Conservation (phyloP, 352 stramenopile genomes). For the Phytophthora melonis region DNA sequence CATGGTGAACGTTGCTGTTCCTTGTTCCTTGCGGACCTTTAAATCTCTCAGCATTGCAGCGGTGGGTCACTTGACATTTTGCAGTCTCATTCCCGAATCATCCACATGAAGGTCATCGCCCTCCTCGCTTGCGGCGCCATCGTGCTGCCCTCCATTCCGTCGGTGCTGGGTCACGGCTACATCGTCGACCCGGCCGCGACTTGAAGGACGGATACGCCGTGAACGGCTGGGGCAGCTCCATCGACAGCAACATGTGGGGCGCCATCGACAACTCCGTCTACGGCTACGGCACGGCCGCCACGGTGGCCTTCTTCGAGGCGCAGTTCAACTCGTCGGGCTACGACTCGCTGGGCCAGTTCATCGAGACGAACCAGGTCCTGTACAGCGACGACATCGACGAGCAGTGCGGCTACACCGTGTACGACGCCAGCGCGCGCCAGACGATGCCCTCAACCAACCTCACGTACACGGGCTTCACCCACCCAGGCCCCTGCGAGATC, state of each 20-base stretch:
- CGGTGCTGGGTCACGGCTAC: conserved; percentile 39
- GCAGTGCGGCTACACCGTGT: conserved; percentile 52
- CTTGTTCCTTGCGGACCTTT: neutral
- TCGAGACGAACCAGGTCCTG: conserved; percentile 53
- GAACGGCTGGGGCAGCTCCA: conserved; percentile 55
- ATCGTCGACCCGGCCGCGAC: conserved; percentile 49
- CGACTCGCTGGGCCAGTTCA: conserved; percentile 55
- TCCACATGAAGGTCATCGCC: conserved; percentile 33
- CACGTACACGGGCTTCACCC: conserved; percentile 60
- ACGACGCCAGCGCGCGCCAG: conserved; percentile 34
- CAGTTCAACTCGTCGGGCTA: conserved; percentile 53
- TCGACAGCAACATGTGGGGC: conserved; percentile 53
- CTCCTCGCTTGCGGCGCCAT: conserved; percentile 18
- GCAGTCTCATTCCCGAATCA: conserved; percentile 16
- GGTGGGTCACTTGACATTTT: conserved; percentile 16
- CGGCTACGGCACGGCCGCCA: conserved; percentile 47
- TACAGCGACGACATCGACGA: conserved; percentile 48
- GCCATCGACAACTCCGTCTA: conserved; percentile 49
- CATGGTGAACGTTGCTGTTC: neutral
- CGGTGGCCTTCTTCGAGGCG: conserved; percentile 49
- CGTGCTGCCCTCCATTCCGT: conserved; percentile 18
- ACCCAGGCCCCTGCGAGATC: conserved; percentile 61
- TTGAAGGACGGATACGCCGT: conserved; percentile 53
- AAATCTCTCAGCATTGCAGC: neutral
- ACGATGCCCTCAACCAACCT: conserved; percentile 47